phyloP scores from a whole-genome alignment of 768 basidiomycete species.

The Suillus plorans region DNA sequence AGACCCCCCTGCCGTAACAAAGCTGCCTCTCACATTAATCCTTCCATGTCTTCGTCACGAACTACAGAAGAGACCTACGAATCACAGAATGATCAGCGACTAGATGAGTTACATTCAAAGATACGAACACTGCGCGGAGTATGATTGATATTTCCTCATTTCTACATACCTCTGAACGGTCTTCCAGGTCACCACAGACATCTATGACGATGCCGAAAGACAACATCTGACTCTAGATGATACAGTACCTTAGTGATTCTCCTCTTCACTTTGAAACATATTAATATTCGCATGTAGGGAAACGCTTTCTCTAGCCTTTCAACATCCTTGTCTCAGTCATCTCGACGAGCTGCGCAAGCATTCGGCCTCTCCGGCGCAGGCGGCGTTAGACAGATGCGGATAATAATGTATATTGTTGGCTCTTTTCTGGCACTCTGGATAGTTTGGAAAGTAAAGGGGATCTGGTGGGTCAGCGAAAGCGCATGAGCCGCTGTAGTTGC shows the following conservation, averaged over 20 bases:
- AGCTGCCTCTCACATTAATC: not conserved
- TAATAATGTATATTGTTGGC: conserved; percentile 59
- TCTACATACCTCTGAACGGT: conserved; percentile 1
- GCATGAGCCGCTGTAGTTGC: not conserved
- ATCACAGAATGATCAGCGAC: conserved; percentile 78
- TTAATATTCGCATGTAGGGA: conserved; percentile 37
- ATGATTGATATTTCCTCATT: conserved; percentile 18
- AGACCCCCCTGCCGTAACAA: not conserved
- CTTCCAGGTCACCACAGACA: conserved; percentile 79
- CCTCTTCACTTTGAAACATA: not conserved
- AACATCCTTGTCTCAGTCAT: conserved; percentile 60
- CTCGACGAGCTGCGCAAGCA: conserved; percentile 67
- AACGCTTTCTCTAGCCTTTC: conserved; percentile 70
- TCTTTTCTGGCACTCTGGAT: conserved; percentile 60
- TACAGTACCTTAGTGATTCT: conserved; percentile 49
- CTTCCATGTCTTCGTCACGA: conserved; percentile 37
- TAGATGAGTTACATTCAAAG: conserved; percentile 85
- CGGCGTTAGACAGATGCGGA: conserved; percentile 66
- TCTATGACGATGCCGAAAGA: conserved; percentile 79
- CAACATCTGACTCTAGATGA: conserved; percentile 80
- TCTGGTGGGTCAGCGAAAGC: conserved; percentile 37
- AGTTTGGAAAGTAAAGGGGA: conserved; percentile 46
- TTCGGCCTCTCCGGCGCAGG: conserved; percentile 66
- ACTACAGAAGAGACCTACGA: conserved; percentile 75
- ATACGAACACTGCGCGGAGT: conserved; percentile 82